Evolutionary conservation across 768 basidiomycete genomes (phyloP).

Genomic region (Scleroderma bovista): DNA sequence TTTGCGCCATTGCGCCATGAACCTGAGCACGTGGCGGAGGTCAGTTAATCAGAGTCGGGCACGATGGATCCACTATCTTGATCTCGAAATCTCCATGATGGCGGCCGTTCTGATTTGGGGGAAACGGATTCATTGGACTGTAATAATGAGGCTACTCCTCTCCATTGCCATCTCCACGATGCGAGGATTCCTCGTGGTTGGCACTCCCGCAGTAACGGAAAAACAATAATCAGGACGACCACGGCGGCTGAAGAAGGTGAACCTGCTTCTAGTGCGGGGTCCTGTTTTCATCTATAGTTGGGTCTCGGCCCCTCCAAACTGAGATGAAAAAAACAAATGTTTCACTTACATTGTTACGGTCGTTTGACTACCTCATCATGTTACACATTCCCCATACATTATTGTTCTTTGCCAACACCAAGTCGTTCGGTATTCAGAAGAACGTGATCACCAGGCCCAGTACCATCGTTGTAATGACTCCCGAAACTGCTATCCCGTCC

Average conservation of each 20-base stretch:
- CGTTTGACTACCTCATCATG: background rate
- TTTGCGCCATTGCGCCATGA: too few species aligned
- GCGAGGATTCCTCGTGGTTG: background rate
- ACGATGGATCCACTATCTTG: too few species aligned
- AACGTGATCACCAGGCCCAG: constrained; percentile 4
- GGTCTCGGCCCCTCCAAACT: background rate
- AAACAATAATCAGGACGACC: background rate
- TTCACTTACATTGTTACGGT: background rate
- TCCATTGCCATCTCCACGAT: background rate
- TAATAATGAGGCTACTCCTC: too few species aligned
- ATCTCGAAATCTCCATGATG: too few species aligned
- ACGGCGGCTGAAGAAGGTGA: background rate
- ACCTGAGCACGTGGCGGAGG: too few species aligned
- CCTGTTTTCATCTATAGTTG: background rate
- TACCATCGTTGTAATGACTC: constrained; percentile 8
- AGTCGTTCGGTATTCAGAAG: constrained; percentile 15
- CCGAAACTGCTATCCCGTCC: constrained; percentile 4
- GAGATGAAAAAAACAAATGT: background rate
- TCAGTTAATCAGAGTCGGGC: too few species aligned
- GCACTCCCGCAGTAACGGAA: background rate
- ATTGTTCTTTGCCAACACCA: background rate
- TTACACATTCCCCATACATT: background rate
- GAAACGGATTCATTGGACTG: too few species aligned
- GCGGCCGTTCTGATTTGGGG: too few species aligned
- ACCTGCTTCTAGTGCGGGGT: background rate